Evolutionary conservation across 1,139 yeast genomes (phyloP).

Genomic region (Kurtzmaniella quercitrusa): DNA sequence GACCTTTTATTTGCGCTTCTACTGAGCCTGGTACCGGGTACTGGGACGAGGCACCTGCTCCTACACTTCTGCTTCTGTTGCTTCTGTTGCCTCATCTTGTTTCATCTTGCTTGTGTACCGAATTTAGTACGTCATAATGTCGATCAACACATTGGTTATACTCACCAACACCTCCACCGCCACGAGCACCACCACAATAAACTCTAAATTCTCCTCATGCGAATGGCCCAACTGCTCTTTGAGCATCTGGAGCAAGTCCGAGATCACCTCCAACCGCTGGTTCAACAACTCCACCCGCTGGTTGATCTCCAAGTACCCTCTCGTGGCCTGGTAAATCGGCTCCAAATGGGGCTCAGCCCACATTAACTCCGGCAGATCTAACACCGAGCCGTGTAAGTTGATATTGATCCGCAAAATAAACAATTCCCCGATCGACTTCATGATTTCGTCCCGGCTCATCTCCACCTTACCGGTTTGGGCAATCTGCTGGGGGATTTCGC

Average conservation of each 20-base stretch:
- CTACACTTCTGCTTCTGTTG: too few relatives aligned
- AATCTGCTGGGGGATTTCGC: constrained; percentile 92
- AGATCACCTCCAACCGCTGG: constrained; percentile 88
- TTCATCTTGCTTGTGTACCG: too few relatives aligned
- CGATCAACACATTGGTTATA: constrained; percentile 57
- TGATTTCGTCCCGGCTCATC: constrained; percentile 89
- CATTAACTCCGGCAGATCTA: constrained; percentile 96
- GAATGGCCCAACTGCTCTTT: constrained; percentile 95
- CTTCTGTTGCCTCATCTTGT: background rate
- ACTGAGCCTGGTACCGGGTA: too few relatives aligned
- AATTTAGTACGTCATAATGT: constrained; percentile 27
- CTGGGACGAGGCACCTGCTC: too few relatives aligned
- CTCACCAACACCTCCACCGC: constrained; percentile 92
- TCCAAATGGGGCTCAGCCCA: constrained; percentile 98
- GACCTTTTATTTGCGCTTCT: background rate
- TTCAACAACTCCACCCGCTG: constrained; percentile 86
- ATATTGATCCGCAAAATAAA: constrained; percentile 87
- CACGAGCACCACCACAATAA: constrained; percentile 86
- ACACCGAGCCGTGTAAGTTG: constrained; percentile 88
- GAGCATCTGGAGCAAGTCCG: constrained; percentile 89
- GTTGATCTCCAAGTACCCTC: constrained; percentile 91
- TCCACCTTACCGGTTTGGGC: constrained; percentile 93
- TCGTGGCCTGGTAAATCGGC: constrained; percentile 93
- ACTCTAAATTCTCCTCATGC: constrained; percentile 85
- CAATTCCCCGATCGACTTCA: constrained; percentile 94